Percentiles rank a stretch among this genome's conserved stretches.
These are phyloP conservation scores for Volvariella volvacea DNA, from an alignment of 1,284 basidiomycete genomes.

Conservation along the genomic window DNA sequence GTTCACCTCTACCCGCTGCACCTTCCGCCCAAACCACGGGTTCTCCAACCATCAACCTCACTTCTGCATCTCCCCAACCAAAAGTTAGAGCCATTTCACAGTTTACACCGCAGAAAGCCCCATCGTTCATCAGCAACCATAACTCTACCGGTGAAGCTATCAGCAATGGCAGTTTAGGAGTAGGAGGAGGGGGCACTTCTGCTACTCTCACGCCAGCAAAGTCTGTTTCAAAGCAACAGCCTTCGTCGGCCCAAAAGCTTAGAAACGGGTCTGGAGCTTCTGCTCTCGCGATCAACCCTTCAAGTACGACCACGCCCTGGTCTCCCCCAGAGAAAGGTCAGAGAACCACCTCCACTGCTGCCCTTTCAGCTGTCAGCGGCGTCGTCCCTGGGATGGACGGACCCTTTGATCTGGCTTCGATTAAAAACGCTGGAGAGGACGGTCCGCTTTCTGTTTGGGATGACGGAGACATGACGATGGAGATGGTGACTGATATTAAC, in stretches of 20 bases:
- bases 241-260: slow-evolving; percentile 5
- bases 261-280: slow-evolving; percentile 7
- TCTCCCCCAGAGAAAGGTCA: slow-evolving; percentile 5
- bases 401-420: slow-evolving; percentile 6
- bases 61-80: slow-evolving; percentile 24
- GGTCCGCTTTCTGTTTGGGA: slow-evolving; percentile 18
- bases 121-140: slow-evolving; percentile 7
- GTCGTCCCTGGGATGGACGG: background rate
- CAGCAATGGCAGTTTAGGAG: too few species aligned
- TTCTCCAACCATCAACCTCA: slow-evolving; percentile 24
- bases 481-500: slow-evolving; percentile 63
- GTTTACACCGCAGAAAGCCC: background rate
- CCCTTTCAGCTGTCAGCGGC: background rate
- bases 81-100: slow-evolving; percentile 11
- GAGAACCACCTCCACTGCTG: slow-evolving; percentile 4
- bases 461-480: slow-evolving; percentile 40
- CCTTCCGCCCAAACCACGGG: slow-evolving; percentile 7
- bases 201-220: too few species aligned
- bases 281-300: slow-evolving; percentile 5
- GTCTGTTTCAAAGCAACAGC: slow-evolving; percentile 3
- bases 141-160: too few species aligned
- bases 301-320: slow-evolving; percentile 5
- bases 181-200: too few species aligned
- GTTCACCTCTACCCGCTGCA: too few species aligned
- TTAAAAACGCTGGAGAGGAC: background rate